Evolutionary conservation across 495 filamentous ascomycete genomes (phyloP).

Genomic region (Haplographium delicatum): DNA sequence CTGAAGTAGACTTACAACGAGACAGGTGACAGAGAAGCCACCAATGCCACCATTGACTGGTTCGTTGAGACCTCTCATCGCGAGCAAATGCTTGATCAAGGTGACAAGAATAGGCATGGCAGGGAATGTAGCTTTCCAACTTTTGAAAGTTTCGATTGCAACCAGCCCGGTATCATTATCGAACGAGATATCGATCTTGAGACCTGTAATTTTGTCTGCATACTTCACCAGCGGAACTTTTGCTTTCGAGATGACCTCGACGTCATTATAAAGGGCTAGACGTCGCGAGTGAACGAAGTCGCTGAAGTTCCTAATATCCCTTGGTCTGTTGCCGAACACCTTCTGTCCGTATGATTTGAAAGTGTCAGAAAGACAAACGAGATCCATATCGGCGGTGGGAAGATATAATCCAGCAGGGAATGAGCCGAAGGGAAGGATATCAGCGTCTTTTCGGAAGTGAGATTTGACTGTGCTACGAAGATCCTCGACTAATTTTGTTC

Average conservation of each 20-base stretch:
- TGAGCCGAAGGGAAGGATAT: constrained; percentile 77
- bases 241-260: constrained; percentile 64
- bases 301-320: constrained; percentile 40
- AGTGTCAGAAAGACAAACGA: constrained; percentile 71
- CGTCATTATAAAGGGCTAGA: constrained; percentile 44
- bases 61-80: constrained; percentile 86
- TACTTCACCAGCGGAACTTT: constrained; percentile 94
- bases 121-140: constrained; percentile 74
- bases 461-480: constrained; percentile 52
- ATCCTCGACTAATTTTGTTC: constrained; percentile 59
- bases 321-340: constrained; percentile 35
- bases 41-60: constrained; percentile 87
- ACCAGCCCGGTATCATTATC: constrained; percentile 78
- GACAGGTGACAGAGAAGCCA: constrained; percentile 87
- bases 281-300: constrained; percentile 41
- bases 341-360: constrained; percentile 39
- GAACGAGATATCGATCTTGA: constrained; percentile 88
- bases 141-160: constrained; percentile 71
- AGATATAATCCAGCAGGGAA: constrained; percentile 88
- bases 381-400: constrained; percentile 87
- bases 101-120: constrained; percentile 78
- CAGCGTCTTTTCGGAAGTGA: constrained; percentile 44
- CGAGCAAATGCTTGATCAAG: constrained; percentile 85
- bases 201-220: constrained; percentile 61
- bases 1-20: constrained; percentile 83